phyloP scores from a whole-genome alignment of 768 basidiomycete species.

The Coprinellus aureogranulatus region DNA sequence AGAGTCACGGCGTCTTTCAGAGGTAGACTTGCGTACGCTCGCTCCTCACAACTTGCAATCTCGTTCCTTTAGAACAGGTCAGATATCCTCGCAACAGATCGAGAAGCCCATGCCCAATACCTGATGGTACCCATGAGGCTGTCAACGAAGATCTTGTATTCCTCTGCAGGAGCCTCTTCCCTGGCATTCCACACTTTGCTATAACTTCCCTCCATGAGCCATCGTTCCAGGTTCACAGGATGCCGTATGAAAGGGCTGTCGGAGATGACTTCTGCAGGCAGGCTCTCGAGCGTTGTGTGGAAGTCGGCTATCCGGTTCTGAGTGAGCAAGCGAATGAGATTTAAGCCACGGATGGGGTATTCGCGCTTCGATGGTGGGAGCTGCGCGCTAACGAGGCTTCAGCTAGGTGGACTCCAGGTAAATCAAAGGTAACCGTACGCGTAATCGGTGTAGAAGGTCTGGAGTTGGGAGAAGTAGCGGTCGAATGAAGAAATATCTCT shows the following conservation, averaged over 20 bases:
- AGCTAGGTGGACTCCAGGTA: not conserved
- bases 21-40: constrained; percentile 89
- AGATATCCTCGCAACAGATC: not conserved
- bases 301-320: constrained; percentile 97
- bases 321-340: constrained; percentile 91
- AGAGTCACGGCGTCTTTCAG: constrained; percentile 87
- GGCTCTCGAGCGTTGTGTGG: constrained; percentile 92
- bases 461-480: constrained; percentile 89
- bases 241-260: constrained; percentile 76
- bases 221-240: constrained; percentile 88
- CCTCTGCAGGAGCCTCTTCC: constrained; percentile 87
- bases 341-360: constrained; percentile 85
- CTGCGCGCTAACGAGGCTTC: constrained; percentile 37
- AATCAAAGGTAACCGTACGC: constrained; percentile 39
- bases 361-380: constrained; percentile 86
- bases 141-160: constrained; percentile 93
- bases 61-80: constrained; percentile 62
- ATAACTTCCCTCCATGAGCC: constrained; percentile 99
- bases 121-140: constrained; percentile 92
- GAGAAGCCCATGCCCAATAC: constrained; percentile 38
- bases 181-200: constrained; percentile 97
- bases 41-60: constrained; percentile 95
- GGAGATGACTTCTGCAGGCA: constrained; percentile 67
- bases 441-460: constrained; percentile 87
- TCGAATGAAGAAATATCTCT: constrained; percentile 91